Evolutionary conservation across 345 rosid species (phyloP).

Genomic region (Eucalyptus viminalis): DNA sequence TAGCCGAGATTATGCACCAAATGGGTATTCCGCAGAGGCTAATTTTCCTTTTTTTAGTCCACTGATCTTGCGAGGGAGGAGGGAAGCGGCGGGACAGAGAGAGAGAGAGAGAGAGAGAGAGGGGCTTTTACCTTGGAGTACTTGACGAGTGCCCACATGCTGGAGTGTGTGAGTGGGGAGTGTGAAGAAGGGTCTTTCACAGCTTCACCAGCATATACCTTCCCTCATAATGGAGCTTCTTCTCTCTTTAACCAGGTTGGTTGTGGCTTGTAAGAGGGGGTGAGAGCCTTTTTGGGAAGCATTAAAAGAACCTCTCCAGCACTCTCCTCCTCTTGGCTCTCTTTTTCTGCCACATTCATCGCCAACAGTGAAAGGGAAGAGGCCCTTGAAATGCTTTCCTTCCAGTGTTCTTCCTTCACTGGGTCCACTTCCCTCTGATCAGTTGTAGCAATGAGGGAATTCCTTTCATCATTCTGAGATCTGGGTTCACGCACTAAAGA

Average conservation of each 20-base stretch:
- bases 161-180: neutral
- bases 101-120: neutral
- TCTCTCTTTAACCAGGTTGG: neutral
- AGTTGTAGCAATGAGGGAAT: neutral
- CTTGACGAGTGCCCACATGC: neutral
- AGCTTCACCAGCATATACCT: neutral
- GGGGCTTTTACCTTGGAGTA: neutral
- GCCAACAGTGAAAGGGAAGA: neutral
- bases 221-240: neutral
- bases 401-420: neutral
- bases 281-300: neutral
- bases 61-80: neutral
- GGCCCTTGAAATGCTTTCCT: neutral
- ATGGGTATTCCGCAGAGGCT: neutral
- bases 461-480: neutral
- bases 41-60: neutral
- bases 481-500: neutral
- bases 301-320: neutral
- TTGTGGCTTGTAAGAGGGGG: neutral
- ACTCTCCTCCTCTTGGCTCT: neutral
- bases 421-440: neutral
- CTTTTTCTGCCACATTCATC: neutral
- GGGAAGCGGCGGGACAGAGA: neutral
- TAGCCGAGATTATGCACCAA: neutral
- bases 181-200: neutral